Evolutionary conservation across 495 filamentous ascomycete genomes (phyloP).

Genomic region (Oidiodendron maius): DNA sequence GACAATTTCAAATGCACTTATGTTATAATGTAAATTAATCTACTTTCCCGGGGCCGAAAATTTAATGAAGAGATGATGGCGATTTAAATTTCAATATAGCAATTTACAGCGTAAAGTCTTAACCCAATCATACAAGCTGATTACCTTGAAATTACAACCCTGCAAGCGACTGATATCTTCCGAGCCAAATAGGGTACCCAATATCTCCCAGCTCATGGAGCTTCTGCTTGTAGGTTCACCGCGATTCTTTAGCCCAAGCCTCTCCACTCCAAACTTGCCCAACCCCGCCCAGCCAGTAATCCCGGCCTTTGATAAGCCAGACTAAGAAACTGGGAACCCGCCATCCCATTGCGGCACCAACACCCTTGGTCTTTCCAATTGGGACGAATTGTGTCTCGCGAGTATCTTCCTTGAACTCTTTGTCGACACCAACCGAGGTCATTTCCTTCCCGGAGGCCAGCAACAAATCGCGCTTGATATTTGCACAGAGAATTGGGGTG

Average conservation of each 20-base stretch:
- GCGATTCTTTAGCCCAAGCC: conserved; percentile 43
- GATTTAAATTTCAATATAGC: too few species aligned
- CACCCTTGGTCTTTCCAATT: conserved; percentile 41
- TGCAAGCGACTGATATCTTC: too few species aligned
- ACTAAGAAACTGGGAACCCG: conserved; percentile 48
- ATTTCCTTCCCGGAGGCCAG: conserved; percentile 22
- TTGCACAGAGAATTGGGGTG: conserved; percentile 27
- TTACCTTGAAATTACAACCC: too few species aligned
- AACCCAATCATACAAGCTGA: too few species aligned
- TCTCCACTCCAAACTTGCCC: conserved; percentile 43
- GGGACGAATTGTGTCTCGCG: conserved; percentile 47
- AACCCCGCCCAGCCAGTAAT: conserved; percentile 52
- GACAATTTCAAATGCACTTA: too few species aligned
- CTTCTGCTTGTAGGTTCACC: too few species aligned
- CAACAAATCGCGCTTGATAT: conserved; percentile 27
- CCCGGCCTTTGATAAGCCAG: conserved; percentile 55
- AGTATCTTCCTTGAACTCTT: conserved; percentile 31
- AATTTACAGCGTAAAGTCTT: too few species aligned
- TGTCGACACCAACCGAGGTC: conserved; percentile 17
- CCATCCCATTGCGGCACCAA: conserved; percentile 50
- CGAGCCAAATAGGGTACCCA: too few species aligned
- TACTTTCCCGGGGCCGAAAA: too few species aligned
- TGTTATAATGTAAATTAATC: too few species aligned
- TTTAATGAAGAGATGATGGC: too few species aligned
- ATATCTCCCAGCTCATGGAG: too few species aligned